phyloP scores from a whole-genome alignment of 208 protist genomes.

The Entamoeba histolytica region DNA sequence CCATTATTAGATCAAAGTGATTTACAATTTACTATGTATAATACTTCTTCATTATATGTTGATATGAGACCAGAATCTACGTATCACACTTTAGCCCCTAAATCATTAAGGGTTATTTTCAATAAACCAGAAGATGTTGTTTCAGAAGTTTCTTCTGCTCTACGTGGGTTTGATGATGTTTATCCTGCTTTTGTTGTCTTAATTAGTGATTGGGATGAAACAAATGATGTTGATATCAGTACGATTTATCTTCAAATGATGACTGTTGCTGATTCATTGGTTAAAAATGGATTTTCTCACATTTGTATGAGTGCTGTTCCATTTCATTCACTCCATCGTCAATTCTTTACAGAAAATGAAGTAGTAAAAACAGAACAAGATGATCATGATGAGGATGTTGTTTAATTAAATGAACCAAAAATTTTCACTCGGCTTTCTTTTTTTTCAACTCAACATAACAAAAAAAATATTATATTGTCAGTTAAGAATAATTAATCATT shows the following conservation, averaged over 20 bases:
- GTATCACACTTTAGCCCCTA: background rate
- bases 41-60: background rate
- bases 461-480: too few relatives aligned
- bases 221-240: background rate
- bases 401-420: background rate
- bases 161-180: background rate
- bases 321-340: background rate
- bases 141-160: background rate
- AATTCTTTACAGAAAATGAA: background rate
- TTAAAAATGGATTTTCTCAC: background rate
- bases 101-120: background rate
- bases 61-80: background rate
- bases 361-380: background rate
- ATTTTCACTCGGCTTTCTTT: too few relatives aligned
- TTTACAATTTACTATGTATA: background rate
- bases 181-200: background rate
- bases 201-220: background rate
- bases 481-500: too few relatives aligned
- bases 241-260: background rate
- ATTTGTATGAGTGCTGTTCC: background rate
- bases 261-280: background rate
- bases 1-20: background rate
- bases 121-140: background rate
- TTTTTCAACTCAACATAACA: too few relatives aligned
- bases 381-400: background rate